Percentiles rank a stretch among this genome's conserved stretches.
Evolutionary conservation across 2,329 filamentous ascomycete species (phyloP).

Genomic region (Fusarium hainanense): DNA sequence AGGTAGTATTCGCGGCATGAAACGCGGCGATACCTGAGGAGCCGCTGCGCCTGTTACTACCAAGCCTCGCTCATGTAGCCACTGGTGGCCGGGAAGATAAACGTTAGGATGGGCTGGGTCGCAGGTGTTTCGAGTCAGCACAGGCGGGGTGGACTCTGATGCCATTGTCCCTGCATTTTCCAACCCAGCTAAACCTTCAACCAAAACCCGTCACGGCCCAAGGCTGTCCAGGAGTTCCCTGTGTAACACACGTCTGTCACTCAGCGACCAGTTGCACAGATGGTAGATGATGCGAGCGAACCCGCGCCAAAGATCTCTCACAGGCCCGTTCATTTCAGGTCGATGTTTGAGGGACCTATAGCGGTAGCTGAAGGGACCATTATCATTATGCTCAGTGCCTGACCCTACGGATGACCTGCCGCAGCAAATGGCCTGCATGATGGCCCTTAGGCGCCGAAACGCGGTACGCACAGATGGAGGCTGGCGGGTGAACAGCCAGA

Average conservation of each 20-base stretch:
- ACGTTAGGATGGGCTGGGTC: not conserved
- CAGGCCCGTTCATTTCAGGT: slow-evolving; percentile 37
- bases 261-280: slow-evolving; percentile 39
- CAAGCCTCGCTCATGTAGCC: slow-evolving; percentile 26
- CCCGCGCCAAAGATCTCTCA: slow-evolving; percentile 28
- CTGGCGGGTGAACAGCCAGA: not conserved
- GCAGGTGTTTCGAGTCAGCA: slow-evolving; percentile 9
- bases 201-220: slow-evolving; percentile 25
- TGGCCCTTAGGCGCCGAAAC: slow-evolving; percentile 20
- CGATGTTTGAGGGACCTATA: slow-evolving; percentile 23
- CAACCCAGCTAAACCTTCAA: slow-evolving; percentile 18
- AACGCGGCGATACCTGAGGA: slow-evolving; percentile 35
- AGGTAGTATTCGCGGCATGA: slow-evolving; percentile 25
- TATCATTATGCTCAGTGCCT: slow-evolving; percentile 9
- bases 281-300: slow-evolving; percentile 35
- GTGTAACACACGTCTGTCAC: slow-evolving; percentile 36
- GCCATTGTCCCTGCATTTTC: slow-evolving; percentile 28
- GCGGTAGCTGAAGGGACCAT: slow-evolving; percentile 33
- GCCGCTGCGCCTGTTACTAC: slow-evolving; percentile 18
- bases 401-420: slow-evolving; percentile 17
- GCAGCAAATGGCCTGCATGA: slow-evolving; percentile 17
- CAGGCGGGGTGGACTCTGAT: slow-evolving; percentile 32
- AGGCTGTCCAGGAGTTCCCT: slow-evolving; percentile 39
- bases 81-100: slow-evolving; percentile 5
- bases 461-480: slow-evolving; percentile 26